These are phyloP conservation scores for Talaromyces sp. DNA, from an alignment of 2,329 filamentous ascomycete genomes.

Conservation along the genomic window DNA sequence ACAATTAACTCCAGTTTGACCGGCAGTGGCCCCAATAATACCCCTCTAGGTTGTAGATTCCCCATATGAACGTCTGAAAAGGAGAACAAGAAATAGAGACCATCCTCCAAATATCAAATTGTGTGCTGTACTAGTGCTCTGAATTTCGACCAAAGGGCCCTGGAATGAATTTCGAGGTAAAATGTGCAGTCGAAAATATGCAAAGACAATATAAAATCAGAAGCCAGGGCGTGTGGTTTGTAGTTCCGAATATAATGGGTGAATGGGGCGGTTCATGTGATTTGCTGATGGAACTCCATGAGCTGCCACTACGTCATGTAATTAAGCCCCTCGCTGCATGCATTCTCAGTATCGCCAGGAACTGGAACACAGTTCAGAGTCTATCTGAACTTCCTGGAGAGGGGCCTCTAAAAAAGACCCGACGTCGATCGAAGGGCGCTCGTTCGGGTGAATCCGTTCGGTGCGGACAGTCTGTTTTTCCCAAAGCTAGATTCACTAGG, in stretches of 20 bases:
- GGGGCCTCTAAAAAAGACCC: slow-evolving; percentile 18
- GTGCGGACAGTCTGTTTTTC: slow-evolving; percentile 25
- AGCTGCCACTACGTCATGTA: not conserved
- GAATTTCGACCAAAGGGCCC: not conserved
- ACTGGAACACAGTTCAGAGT: not conserved
- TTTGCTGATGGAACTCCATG: slow-evolving; percentile 6
- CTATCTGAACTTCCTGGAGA: not conserved
- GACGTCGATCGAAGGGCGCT: slow-evolving; percentile 39
- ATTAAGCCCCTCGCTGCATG: not conserved
- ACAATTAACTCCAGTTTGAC: slow-evolving; percentile 1
- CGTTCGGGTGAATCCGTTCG: slow-evolving; percentile 34
- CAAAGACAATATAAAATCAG: not conserved
- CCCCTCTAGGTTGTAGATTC: not conserved
- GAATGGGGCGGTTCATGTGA: not conserved
- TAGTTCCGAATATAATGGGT: not conserved
- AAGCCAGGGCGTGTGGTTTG: not conserved
- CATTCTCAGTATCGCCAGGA: not conserved
- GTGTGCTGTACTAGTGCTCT: not conserved
- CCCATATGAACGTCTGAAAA: not conserved
- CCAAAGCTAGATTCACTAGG: slow-evolving; percentile 19
- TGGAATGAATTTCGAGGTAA: not conserved
- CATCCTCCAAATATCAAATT: not conserved
- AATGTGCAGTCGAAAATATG: not conserved
- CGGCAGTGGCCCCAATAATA: not conserved
- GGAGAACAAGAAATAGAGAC: not conserved